These are phyloP conservation scores for Zymoseptoria crescenta DNA, from an alignment of 2,329 filamentous ascomycete genomes.

Conservation along the genomic window DNA sequence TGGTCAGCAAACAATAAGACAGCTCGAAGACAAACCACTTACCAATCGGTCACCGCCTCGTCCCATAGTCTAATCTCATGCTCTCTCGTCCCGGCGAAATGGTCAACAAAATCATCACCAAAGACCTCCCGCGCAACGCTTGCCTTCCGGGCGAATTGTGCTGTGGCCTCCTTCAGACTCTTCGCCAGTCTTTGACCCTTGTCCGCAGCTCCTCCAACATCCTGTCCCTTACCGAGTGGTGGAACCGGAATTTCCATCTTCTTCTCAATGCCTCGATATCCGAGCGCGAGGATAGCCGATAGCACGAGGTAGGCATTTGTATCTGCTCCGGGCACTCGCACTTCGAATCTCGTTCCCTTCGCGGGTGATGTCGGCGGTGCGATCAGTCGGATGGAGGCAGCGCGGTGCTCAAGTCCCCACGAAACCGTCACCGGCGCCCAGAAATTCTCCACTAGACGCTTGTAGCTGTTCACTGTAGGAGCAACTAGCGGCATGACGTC, in stretches of 20 bases:
- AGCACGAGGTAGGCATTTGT: conserved; percentile 84
- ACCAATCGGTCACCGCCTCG: conserved; percentile 96
- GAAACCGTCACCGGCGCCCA: conserved; percentile 97
- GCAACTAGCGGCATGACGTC: conserved; percentile 94
- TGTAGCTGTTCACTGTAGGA: conserved; percentile 96
- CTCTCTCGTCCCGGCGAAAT: conserved; percentile 84
- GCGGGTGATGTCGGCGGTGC: conserved; percentile 77
- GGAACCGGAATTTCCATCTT: conserved; percentile 75
- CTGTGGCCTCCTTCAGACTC: conserved; percentile 75
- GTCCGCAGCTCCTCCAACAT: conserved; percentile 65
- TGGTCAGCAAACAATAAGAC: conserved; percentile 7
- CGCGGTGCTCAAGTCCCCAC: conserved; percentile 93
- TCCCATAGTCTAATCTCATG: conserved; percentile 90
- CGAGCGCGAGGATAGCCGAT: conserved; percentile 75
- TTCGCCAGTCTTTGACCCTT: conserved; percentile 73
- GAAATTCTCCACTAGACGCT: conserved; percentile 95
- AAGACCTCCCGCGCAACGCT: conserved; percentile 92
- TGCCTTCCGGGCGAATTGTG: conserved; percentile 63
- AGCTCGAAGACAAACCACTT: conserved; percentile 35
- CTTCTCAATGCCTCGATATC: conserved; percentile 87
- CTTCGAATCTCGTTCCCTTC: conserved; percentile 82
- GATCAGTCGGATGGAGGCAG: conserved; percentile 83
- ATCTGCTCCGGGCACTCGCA: conserved; percentile 90
- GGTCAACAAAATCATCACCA: conserved; percentile 91
- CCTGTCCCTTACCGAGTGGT: conserved; percentile 76